Evolutionary conservation across 305 asterid species (phyloP).

Genomic region (Petunia hybrid): DNA sequence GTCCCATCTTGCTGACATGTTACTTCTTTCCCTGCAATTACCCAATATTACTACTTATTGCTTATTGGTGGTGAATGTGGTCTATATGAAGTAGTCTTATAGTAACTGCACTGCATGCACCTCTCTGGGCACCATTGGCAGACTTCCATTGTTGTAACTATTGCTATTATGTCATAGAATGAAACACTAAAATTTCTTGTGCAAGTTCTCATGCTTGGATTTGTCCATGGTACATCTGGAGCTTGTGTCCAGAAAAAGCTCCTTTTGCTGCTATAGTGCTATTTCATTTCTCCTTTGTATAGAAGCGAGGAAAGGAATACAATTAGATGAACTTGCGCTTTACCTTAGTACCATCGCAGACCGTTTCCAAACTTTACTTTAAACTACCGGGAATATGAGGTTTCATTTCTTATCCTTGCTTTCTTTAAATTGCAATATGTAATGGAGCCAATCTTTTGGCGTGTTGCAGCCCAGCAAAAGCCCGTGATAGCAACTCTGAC

Average conservation of each 20-base stretch:
- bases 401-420: neutral
- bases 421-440: slow-evolving; percentile 6
- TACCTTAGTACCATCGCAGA: neutral
- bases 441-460: slow-evolving; percentile 22
- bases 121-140: neutral
- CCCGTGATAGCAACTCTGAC: slow-evolving; percentile 90
- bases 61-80: slow-evolving; percentile 21
- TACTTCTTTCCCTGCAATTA: slow-evolving; percentile 9
- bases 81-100: slow-evolving; percentile 8
- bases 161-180: neutral
- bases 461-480: slow-evolving; percentile 80
- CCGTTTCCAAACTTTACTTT: slow-evolving; percentile 4
- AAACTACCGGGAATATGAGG: slow-evolving; percentile 12
- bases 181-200: neutral
- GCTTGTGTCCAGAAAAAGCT: neutral
- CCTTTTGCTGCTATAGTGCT: neutral
- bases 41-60: neutral
- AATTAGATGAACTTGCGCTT: neutral
- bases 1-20: neutral
- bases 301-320: neutral
- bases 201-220: slow-evolving; percentile 6
- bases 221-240: neutral
- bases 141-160: slow-evolving; percentile 16
- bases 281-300: neutral
- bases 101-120: neutral